Evolutionary conservation across 1,284 basidiomycete species (phyloP), one percentile per base, ranked within the genome.

Genomic region (Volvariella volvacea): DNA sequence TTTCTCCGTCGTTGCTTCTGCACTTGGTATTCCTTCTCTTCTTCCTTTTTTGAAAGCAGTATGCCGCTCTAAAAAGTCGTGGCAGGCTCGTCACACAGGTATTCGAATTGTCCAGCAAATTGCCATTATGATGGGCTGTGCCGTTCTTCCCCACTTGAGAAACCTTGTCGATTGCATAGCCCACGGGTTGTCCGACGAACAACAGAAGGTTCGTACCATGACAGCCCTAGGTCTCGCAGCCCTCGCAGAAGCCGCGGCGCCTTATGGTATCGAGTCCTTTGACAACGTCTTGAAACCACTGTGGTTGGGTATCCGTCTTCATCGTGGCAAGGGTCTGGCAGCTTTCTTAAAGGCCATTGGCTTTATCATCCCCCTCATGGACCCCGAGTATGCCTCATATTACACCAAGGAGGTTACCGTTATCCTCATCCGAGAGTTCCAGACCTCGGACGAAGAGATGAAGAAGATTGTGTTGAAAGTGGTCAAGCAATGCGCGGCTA

Each of bases 31-130:
- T 47, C 96, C 96, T 1, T 92, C 95, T 2, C 78, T 99, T 20
- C 83, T 99, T 14, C 96, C 96, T 30, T 99, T 99, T 82, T 74
- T 99, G 48, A 95, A 95, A 66, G 96, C 95, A 36, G 94, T 99
- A 43, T 99, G 95, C 70, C 86, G 92, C 47, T 95, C 92, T 46
- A 99, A 99, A 68, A 99, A 99, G 70, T 98, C 93, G 15, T 98
- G 96, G 96, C 96, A 99, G 65, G 96, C 96, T 9, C 84, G 95
- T 49, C 96, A 99, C 65, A 99, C 96, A 1, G 95, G 96, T 67
- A 98, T 99, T 58, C 92, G 94, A 58, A 99, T 99, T 54, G 92
- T 99, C 16, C 96, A 99, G 68, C 96, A 99, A 65, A 99, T 99
- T 48, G 94, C 96, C 16, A 96, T 99, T 61, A 97, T 99, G 93